Percentiles rank a stretch among this genome's conserved stretches.
Conservation (phyloP, 768 basidiomycete genomes). For the Tubosaeta brunneosetosa region DNA sequence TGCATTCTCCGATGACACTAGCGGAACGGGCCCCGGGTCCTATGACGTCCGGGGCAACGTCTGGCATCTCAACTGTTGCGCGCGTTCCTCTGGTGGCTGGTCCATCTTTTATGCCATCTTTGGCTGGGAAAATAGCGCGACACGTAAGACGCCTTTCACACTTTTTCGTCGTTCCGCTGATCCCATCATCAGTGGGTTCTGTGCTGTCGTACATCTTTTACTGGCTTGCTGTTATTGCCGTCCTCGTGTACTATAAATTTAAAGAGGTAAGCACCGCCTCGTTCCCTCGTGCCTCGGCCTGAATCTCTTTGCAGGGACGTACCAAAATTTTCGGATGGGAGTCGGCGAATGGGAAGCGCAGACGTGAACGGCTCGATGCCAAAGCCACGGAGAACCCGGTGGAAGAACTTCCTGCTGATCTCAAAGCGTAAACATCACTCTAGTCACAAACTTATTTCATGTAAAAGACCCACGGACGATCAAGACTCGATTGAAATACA, state of each 20-base stretch:
- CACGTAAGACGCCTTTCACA: constrained; percentile 37
- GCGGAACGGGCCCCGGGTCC: constrained; percentile 77
- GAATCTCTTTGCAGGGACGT: constrained; percentile 44
- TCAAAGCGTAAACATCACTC: not conserved
- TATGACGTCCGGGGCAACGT: constrained; percentile 79
- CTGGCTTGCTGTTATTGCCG: constrained; percentile 77
- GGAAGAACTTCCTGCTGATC: not conserved
- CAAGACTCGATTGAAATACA: not conserved
- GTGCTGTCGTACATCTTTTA: constrained; percentile 89
- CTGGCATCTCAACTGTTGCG: constrained; percentile 85
- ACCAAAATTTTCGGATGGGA: constrained; percentile 57
- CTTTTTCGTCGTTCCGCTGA: not conserved
- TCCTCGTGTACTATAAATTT: constrained; percentile 65
- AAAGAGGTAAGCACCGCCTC: constrained; percentile 36
- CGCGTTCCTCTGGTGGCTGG: constrained; percentile 62
- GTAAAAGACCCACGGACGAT: not conserved
- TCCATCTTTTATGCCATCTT: constrained; percentile 79
- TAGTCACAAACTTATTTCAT: not conserved
- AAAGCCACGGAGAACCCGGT: not conserved
- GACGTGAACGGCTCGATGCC: constrained; percentile 25
- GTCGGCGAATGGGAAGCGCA: constrained; percentile 42
- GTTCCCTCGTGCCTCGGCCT: too few relatives aligned
- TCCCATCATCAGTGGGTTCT: constrained; percentile 50
- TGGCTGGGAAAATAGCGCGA: constrained; percentile 85
- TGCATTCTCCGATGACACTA: constrained; percentile 60